Conservation (phyloP, 2,329 filamentous ascomycete species). For the Penicillium sclerotiorum region DNA sequence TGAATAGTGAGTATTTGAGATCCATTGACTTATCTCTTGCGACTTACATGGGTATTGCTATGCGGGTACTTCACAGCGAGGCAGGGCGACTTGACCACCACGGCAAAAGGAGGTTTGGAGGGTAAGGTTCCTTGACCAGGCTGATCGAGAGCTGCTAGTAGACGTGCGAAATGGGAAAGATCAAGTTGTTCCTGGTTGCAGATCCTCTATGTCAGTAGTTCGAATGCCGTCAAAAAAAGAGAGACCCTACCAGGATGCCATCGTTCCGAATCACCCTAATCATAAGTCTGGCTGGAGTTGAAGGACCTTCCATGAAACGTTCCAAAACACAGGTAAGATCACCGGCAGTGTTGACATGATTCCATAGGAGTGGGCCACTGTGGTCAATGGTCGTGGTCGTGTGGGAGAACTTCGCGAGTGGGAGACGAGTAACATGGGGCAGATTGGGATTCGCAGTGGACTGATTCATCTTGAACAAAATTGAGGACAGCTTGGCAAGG, state of each 20-base stretch:
- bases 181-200: conserved; percentile 45
- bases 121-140: conserved; percentile 18
- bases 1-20: neutral
- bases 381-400: conserved; percentile 42
- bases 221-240: neutral
- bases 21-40: neutral
- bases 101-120: conserved; percentile 37
- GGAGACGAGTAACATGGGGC: conserved; percentile 22
- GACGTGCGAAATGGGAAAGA: conserved; percentile 35
- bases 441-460: neutral
- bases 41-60: conserved; percentile 32
- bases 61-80: conserved; percentile 49
- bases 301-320: conserved; percentile 15
- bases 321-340: conserved; percentile 43
- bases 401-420: conserved; percentile 49
- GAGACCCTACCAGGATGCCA: conserved; percentile 38
- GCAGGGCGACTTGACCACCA: conserved; percentile 49
- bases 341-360: conserved; percentile 42
- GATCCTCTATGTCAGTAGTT: conserved; percentile 1
- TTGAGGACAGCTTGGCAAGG: too few species aligned
- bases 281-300: conserved; percentile 18
- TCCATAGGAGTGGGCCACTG: conserved; percentile 47
- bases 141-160: conserved; percentile 21
- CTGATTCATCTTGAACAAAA: neutral
- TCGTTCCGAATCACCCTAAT: conserved; percentile 40